These are phyloP conservation scores for Leccinum truebloodii DNA, from an alignment of 768 basidiomycete species.

Conservation along the genomic window DNA sequence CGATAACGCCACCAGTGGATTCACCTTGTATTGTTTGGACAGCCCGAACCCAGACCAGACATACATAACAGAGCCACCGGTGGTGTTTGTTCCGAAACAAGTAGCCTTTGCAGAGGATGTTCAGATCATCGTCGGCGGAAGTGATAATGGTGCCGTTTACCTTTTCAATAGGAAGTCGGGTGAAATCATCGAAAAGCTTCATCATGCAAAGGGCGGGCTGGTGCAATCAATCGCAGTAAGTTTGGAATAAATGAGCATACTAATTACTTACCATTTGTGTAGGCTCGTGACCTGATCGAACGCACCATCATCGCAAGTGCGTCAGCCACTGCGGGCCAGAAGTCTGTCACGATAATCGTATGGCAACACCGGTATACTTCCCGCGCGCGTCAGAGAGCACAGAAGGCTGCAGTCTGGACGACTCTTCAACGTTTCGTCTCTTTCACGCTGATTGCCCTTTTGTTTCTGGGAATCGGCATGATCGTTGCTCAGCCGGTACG, in stretches of 20 bases:
- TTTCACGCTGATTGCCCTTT: no score
- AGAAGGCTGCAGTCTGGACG: no score
- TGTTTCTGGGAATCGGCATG: no score
- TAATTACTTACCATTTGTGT: background rate
- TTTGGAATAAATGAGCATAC: background rate
- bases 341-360: no score
- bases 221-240: background rate
- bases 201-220: background rate
- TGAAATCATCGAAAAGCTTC: background rate
- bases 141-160: slow-evolving; percentile 8
- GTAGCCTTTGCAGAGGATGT: background rate
- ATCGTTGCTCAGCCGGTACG: no score
- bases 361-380: no score
- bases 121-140: slow-evolving; percentile 7
- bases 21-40: slow-evolving; percentile 8
- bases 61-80: background rate
- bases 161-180: slow-evolving; percentile 7
- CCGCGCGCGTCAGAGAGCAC: no score
- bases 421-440: no score
- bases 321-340: background rate
- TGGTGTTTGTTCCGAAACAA: slow-evolving; percentile 6
- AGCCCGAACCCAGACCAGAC: background rate
- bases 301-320: background rate
- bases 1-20: slow-evolving; percentile 6
- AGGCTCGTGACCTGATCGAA: background rate